Evolutionary conservation across 2,329 filamentous ascomycete genomes (phyloP).

Genomic region (Claviceps africana): DNA sequence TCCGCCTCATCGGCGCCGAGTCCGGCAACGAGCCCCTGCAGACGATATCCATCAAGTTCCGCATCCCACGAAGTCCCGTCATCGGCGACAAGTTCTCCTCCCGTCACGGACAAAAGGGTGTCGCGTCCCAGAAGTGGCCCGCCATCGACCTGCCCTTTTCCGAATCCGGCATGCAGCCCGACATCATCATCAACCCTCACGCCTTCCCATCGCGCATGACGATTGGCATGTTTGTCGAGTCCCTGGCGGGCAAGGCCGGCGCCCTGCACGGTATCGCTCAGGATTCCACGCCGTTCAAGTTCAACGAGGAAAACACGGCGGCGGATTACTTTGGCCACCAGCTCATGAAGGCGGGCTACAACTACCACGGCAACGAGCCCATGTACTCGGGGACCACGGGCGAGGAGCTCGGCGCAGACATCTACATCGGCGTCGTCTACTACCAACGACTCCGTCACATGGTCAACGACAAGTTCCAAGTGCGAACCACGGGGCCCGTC

Average conservation of each 20-base stretch:
- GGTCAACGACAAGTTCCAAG: slow-evolving; percentile 99
- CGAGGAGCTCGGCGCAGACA: slow-evolving; percentile 83
- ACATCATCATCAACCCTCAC: slow-evolving; percentile 98
- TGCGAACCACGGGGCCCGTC: slow-evolving; percentile 86
- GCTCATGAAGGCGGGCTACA: slow-evolving; percentile 87
- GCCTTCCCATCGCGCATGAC: slow-evolving; percentile 99
- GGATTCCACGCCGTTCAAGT: slow-evolving; percentile 89
- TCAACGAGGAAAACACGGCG: slow-evolving; percentile 82
- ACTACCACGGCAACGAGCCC: slow-evolving; percentile 95
- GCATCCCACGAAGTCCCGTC: slow-evolving; percentile 75
- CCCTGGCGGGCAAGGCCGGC: slow-evolving; percentile 85
- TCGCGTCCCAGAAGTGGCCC: slow-evolving; percentile 92
- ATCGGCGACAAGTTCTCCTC: slow-evolving; percentile 99
- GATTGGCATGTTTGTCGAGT: slow-evolving; percentile 98
- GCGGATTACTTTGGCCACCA: slow-evolving; percentile 94
- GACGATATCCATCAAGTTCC: slow-evolving; percentile 82
- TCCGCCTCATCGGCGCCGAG: slow-evolving; percentile 79
- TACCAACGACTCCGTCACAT: slow-evolving; percentile 97
- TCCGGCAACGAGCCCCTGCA: slow-evolving; percentile 71
- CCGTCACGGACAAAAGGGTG: slow-evolving; percentile 95
- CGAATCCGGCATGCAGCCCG: slow-evolving; percentile 89
- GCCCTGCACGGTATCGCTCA: slow-evolving; percentile 91
- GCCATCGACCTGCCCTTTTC: slow-evolving; percentile 90
- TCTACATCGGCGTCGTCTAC: slow-evolving; percentile 94
- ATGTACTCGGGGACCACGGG: slow-evolving; percentile 98